phyloP scores from a whole-genome alignment of 108 stramenopile species.

The Cyclotella cryptica region DNA sequence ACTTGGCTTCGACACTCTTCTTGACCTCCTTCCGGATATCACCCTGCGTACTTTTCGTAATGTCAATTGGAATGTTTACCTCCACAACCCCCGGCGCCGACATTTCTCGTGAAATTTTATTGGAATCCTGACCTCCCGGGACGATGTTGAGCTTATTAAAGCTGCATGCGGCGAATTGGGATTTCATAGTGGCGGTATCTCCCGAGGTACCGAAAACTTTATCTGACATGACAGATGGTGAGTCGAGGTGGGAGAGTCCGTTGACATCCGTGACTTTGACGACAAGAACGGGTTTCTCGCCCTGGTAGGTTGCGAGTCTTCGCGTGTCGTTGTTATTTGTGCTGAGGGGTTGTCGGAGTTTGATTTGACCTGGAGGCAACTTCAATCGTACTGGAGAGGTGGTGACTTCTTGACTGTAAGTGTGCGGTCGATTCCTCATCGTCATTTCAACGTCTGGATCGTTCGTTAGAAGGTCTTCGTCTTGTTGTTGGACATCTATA shows the following conservation, averaged over 20 bases:
- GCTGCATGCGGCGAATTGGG: constrained; percentile 45
- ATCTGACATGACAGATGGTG: constrained; percentile 29
- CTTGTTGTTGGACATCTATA: neutral
- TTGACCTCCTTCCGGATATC: constrained; percentile 36
- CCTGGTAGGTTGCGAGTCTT: constrained; percentile 11
- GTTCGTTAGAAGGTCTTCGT: neutral
- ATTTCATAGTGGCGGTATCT: constrained; percentile 43
- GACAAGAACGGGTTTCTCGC: constrained; percentile 19
- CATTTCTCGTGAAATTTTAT: neutral
- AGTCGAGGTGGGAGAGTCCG: constrained; percentile 9
- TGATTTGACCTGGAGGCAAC: constrained; percentile 17
- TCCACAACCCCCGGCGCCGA: constrained; percentile 46
- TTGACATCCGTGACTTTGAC: constrained; percentile 34
- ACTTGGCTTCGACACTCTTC: constrained; percentile 18
- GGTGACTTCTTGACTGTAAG: neutral
- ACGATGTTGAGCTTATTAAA: constrained; percentile 26
- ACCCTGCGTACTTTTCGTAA: neutral
- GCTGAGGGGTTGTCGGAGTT: neutral
- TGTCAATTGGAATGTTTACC: constrained; percentile 26
- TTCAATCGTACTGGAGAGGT: neutral
- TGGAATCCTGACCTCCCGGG: neutral
- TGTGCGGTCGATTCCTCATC: neutral
- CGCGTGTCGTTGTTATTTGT: constrained; percentile 1
- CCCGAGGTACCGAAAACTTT: constrained; percentile 43
- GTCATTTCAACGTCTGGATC: neutral